These are phyloP conservation scores for Symbiodinium natans DNA, from an alignment of 73 alveolate genomes.

Conservation along the genomic window DNA sequence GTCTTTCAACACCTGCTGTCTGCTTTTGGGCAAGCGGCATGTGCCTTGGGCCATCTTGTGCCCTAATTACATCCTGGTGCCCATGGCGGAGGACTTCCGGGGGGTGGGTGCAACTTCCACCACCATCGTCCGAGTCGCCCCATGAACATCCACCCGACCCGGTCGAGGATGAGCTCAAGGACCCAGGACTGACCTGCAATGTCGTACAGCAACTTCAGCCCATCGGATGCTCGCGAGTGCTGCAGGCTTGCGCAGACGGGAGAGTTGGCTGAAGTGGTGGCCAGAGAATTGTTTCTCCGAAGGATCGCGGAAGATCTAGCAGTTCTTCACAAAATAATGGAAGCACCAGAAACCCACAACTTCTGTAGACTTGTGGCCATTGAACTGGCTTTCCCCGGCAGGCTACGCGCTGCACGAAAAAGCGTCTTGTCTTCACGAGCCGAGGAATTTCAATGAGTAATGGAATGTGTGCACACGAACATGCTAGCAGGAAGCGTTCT, in stretches of 20 bases:
- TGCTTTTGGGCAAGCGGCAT: no score
- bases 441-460: no score
- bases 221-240: no score
- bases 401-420: not conserved
- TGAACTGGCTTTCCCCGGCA: no score
- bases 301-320: not conserved
- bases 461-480: not conserved
- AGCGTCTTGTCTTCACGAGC: not conserved
- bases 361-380: no score
- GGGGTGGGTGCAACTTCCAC: slow-evolving; percentile 15
- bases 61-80: no score
- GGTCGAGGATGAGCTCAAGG: not conserved
- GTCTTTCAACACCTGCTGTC: no score
- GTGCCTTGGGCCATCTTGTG: no score
- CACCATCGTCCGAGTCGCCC: not conserved
- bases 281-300: slow-evolving; percentile 3
- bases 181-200: not conserved
- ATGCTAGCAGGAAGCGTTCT: slow-evolving; percentile 2
- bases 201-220: no score
- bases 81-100: not conserved
- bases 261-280: slow-evolving; percentile 91
- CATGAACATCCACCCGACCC: not conserved
- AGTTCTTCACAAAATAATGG: no score
- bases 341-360: no score
- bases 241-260: slow-evolving; percentile 41